Percentiles rank a stretch among this genome's conserved stretches.
These are phyloP conservation scores for Colletotrichum australisinense DNA, from an alignment of 2,329 filamentous ascomycete species.

Conservation along the genomic window DNA sequence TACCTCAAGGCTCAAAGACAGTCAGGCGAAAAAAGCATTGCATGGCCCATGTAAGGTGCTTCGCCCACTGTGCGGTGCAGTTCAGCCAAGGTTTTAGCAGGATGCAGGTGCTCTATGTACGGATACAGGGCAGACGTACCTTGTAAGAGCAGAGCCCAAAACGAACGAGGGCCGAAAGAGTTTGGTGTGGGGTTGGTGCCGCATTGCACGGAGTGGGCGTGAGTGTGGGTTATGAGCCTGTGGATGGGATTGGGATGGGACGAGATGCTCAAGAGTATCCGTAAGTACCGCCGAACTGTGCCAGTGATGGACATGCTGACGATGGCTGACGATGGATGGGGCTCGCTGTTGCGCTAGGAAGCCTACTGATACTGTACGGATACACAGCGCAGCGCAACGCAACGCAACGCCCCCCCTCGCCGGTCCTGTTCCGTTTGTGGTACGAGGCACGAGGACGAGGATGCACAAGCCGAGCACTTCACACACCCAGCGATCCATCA, in stretches of 20 bases:
- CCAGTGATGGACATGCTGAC: neutral
- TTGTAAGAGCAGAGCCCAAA: neutral
- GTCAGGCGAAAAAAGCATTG: neutral
- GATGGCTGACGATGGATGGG: neutral
- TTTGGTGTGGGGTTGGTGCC: slow-evolving; percentile 23
- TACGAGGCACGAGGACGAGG: neutral
- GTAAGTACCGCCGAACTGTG: neutral
- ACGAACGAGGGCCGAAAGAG: slow-evolving; percentile 14
- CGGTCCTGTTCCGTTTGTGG: neutral
- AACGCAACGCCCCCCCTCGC: neutral
- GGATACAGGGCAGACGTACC: no score
- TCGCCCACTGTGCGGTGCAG: slow-evolving; percentile 1
- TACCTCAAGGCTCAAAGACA: neutral
- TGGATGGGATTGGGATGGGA: neutral
- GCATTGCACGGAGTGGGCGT: neutral
- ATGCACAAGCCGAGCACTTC: neutral
- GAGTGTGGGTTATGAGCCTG: neutral
- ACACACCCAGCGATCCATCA: no score
- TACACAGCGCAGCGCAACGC: neutral
- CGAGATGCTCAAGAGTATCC: neutral
- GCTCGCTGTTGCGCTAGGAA: neutral
- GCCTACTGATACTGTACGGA: neutral
- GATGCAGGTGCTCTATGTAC: neutral
- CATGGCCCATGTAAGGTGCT: slow-evolving; percentile 3
- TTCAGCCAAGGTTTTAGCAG: neutral